These are phyloP conservation scores for Ceratocystis smalleyi DNA, from an alignment of 2,329 filamentous ascomycete species.

Conservation along the genomic window DNA sequence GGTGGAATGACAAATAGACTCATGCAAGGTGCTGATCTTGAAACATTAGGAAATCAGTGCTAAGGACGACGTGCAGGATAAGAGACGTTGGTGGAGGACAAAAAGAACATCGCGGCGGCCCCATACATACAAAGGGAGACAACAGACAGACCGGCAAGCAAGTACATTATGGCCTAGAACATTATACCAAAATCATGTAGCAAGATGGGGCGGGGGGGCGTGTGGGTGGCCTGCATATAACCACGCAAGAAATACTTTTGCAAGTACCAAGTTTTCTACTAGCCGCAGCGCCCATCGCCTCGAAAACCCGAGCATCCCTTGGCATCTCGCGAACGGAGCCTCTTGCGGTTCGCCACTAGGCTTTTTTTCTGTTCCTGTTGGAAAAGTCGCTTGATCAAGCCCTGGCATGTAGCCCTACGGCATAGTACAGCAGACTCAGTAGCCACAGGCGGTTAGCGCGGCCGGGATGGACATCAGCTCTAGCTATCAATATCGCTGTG, in stretches of 20 bases:
- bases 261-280: too few relatives aligned
- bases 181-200: not conserved
- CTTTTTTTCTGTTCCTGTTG: not conserved
- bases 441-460: not conserved
- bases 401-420: not conserved
- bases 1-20: not conserved
- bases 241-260: too few relatives aligned
- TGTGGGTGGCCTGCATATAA: too few relatives aligned
- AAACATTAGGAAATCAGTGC: not conserved
- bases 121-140: not conserved
- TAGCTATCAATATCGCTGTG: not conserved
- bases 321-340: too few relatives aligned
- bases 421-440: not conserved
- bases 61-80: not conserved
- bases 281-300: too few relatives aligned
- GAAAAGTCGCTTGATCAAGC: not conserved
- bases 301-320: too few relatives aligned
- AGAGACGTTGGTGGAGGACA: not conserved
- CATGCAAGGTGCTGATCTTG: slow-evolving; percentile 2
- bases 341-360: too few relatives aligned
- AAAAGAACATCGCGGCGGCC: not conserved
- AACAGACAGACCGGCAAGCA: not conserved
- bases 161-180: not conserved
- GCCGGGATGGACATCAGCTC: not conserved
- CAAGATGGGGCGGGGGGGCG: too few relatives aligned